A percentile compares a stretch with the other conserved stretches of the same genome.
Evolutionary conservation across 140 eudicot genomes (phyloP).

Genomic region (Bidens hawaiensis): DNA sequence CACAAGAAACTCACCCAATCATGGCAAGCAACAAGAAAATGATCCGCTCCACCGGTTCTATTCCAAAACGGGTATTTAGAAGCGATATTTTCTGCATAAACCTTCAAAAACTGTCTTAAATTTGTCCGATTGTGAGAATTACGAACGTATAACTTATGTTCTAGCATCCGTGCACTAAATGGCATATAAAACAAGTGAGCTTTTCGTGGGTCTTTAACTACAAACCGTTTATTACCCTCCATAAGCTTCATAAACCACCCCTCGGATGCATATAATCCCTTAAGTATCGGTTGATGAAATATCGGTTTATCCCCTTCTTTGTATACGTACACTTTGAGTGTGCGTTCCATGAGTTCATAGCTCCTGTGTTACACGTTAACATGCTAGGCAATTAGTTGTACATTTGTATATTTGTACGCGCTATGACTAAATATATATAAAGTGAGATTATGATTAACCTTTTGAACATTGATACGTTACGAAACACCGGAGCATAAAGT

Average conservation of each 20-base stretch:
- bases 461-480: slow-evolving; percentile 65
- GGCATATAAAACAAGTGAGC: slow-evolving; percentile 91
- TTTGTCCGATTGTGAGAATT: slow-evolving; percentile 66
- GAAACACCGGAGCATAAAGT: slow-evolving; percentile 63
- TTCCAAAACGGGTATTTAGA: slow-evolving; percentile 89
- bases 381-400: background rate
- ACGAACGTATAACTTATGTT: slow-evolving; percentile 48
- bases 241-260: slow-evolving; percentile 97
- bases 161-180: slow-evolving; percentile 74
- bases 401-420: background rate
- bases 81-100: slow-evolving; percentile 58
- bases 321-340: slow-evolving; percentile 70
- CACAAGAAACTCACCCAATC: slow-evolving; percentile 58
- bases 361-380: slow-evolving; percentile 42
- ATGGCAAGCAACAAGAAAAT: slow-evolving; percentile 92
- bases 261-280: slow-evolving; percentile 83
- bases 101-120: slow-evolving; percentile 49
- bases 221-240: slow-evolving; percentile 67
- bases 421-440: background rate
- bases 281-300: slow-evolving; percentile 79
- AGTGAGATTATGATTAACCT: slow-evolving; percentile 40
- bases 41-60: slow-evolving; percentile 86
- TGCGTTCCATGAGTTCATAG: slow-evolving; percentile 80
- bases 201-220: slow-evolving; percentile 60
- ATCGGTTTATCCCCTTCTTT: slow-evolving; percentile 81